These are phyloP conservation scores for Monosporozyma servazzii DNA, from an alignment of 805 yeast genomes.

Conservation along the genomic window DNA sequence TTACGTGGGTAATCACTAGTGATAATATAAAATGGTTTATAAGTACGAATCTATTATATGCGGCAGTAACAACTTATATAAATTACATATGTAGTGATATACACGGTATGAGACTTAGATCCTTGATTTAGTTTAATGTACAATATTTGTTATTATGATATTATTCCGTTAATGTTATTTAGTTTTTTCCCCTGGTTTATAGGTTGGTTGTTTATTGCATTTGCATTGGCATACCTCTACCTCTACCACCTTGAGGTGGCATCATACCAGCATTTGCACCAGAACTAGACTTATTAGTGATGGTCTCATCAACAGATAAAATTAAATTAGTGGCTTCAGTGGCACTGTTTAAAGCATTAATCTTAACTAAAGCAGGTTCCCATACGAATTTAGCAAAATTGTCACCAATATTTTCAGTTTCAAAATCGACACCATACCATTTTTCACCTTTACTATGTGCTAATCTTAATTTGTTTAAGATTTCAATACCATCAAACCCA, in stretches of 20 bases:
- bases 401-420: conserved; percentile 69
- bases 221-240: conserved; percentile 56
- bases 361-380: conserved; percentile 95
- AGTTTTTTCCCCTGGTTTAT: background rate
- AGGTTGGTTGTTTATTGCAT: conserved; percentile 7
- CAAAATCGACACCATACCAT: conserved; percentile 92
- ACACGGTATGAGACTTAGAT: background rate
- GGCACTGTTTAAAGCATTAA: conserved; percentile 89
- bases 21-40: background rate
- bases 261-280: conserved; percentile 41
- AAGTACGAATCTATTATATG: background rate
- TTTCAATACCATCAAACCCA: conserved; percentile 96
- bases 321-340: conserved; percentile 93
- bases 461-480: conserved; percentile 82
- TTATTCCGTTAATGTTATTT: background rate
- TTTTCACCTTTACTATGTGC: conserved; percentile 88
- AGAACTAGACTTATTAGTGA: conserved; percentile 59
- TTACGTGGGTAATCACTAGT: conserved; percentile 40
- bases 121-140: conserved; percentile 1
- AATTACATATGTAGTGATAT: background rate
- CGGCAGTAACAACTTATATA: background rate
- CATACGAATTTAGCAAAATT: conserved; percentile 83
- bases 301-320: conserved; percentile 93
- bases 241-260: conserved; percentile 53
- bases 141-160: conserved; percentile 1